Percentiles rank a stretch among this genome's conserved stretches.
Evolutionary conservation across 192 early-diverging fungal species (phyloP).

Genomic region (Coemansia brasiliensis): DNA sequence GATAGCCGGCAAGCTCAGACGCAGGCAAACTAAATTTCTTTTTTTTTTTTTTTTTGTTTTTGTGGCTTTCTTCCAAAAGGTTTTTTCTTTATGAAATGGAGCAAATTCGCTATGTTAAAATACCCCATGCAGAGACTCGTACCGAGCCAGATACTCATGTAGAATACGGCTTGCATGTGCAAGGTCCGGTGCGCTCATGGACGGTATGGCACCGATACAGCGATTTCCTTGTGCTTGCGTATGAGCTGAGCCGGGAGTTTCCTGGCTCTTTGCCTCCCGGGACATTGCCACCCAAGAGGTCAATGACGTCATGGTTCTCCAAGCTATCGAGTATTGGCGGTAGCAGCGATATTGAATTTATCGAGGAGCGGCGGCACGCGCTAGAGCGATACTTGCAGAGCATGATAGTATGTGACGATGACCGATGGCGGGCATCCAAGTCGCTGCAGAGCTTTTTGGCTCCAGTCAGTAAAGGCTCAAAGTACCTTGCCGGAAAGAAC

Average conservation of each 20-base stretch:
- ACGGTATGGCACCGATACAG: conserved; percentile 82
- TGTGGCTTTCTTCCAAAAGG: not conserved
- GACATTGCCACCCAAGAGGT: conserved; percentile 68
- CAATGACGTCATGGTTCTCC: conserved; percentile 60
- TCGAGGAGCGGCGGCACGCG: conserved; percentile 71
- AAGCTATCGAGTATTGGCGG: conserved; percentile 22
- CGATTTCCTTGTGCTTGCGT: conserved; percentile 76
- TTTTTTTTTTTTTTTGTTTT: conserved; percentile 9
- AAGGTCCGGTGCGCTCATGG: conserved; percentile 81
- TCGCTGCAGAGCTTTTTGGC: conserved; percentile 77
- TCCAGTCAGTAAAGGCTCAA: conserved; percentile 35
- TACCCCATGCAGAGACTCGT: conserved; percentile 38
- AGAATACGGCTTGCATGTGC: conserved; percentile 72
- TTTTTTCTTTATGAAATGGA: conserved; percentile 22
- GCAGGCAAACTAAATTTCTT: conserved; percentile 15
- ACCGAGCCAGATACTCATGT: conserved; percentile 59
- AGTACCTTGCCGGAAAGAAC: conserved; percentile 58
- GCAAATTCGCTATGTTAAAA: conserved; percentile 55
- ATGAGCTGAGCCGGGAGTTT: conserved; percentile 63
- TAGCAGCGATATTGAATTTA: conserved; percentile 33
- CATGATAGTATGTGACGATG: conserved; percentile 70
- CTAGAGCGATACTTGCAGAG: conserved; percentile 78
- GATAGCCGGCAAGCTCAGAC: conserved; percentile 19
- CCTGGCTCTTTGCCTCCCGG: conserved; percentile 64
- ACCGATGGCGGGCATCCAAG: conserved; percentile 71